Base-by-base conservation (phyloP, 257 asterid species). In the Primulina eburnea region DNA sequence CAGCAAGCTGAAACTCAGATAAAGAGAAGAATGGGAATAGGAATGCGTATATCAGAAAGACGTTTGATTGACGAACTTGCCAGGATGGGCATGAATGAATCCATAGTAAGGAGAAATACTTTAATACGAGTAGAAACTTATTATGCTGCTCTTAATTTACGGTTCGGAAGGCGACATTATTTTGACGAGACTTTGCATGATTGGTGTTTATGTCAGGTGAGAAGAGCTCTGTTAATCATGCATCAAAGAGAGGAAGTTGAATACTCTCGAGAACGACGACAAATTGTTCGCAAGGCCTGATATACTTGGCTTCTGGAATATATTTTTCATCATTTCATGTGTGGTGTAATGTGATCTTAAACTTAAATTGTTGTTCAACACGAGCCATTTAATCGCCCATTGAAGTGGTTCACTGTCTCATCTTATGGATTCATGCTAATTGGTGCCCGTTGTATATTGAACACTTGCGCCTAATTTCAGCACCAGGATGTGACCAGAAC, bases 191-290 rank as follows among this genome's bases (percentile, higher is more conserved):
- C 16, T 34, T 14, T 65, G 74, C 70, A 71, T 68, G 14, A 69
- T 62, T 65, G 64, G 29, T 78, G 64, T 64, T 33, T 53, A 18
- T 73, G 64, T 11, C 96, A 94, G 97, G 85, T 94, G 57, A 82
- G 97, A 77, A 91, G 99, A 80, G 99, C 99, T 65, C 59, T 94
- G 80, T 8, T 94, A 75, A 80, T 94, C 55, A 94, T 94, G 99
- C 97, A 89, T 76, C 97, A 94, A 71, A 79, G 99, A 71, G 99
- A 91, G 12, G 99, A 94, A 81, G 99, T 94, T 5, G 99, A 94
- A 71, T 91, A 91, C 86, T 87, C 81, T 67, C 81, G 96, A 60
- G 99, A 91, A 74, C 76, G 97, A 66, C 81, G 97, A 38, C 75
- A 87, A 4, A 82, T 94, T 60, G 87, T 89, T 33, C 97, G 97